Conservation (phyloP, 768 basidiomycete genomes). For the Boletus rubroflammeus region DNA sequence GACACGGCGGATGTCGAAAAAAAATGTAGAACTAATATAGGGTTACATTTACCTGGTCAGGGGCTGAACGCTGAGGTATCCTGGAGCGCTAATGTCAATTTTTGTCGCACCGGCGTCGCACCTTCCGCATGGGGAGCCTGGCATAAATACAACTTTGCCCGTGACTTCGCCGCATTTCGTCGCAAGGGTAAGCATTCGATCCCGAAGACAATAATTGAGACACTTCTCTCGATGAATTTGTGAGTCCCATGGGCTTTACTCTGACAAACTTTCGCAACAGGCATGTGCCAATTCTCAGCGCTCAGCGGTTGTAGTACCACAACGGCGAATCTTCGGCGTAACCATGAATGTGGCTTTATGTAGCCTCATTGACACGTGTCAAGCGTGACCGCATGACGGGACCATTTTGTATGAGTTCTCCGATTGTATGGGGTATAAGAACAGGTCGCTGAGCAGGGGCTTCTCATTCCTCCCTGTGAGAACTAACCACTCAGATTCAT, state of each 20-base stretch:
- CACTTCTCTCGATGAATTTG: background rate
- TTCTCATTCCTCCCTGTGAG: background rate
- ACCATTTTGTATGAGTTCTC: background rate
- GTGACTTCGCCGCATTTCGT: background rate
- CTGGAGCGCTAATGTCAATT: too few relatives aligned
- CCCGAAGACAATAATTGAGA: too few relatives aligned
- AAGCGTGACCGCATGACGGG: background rate
- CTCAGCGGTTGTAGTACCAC: background rate
- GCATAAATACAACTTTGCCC: background rate
- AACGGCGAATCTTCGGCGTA: slow-evolving; percentile 11
- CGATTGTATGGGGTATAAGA: slow-evolving; percentile 12
- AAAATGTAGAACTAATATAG: too few relatives aligned
- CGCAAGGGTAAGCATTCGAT: background rate
- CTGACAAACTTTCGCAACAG: background rate
- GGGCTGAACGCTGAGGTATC: too few relatives aligned
- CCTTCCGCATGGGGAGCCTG: too few relatives aligned
- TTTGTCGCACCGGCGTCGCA: too few relatives aligned
- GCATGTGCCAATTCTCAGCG: background rate
- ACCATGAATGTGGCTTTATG: too few relatives aligned
- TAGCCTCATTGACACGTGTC: too few relatives aligned
- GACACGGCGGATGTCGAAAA: too few relatives aligned
- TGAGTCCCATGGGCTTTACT: background rate
- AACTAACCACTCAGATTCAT: background rate
- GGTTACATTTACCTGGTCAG: too few relatives aligned
- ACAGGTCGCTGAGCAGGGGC: background rate